Base-by-base conservation (phyloP, 179 eudicot genomes). In the Camellia oleifera region DNA sequence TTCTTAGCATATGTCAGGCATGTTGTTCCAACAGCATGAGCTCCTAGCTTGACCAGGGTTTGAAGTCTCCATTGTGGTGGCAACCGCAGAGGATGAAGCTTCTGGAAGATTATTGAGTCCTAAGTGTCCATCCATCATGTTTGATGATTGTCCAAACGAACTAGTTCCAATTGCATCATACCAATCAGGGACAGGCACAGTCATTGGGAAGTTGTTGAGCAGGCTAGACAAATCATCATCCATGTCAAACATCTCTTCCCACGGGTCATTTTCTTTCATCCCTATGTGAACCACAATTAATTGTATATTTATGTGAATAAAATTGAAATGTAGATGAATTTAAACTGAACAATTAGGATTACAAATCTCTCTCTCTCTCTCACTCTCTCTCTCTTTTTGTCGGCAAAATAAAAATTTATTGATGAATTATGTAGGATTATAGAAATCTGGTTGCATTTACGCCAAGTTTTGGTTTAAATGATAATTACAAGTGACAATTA, bases 161-260 rank as follows among this genome's bases (percentile, higher is more conserved):
- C 18, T 52, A 2, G 23, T 74, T 5, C 52, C 71, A 67, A 58
- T 58, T 63, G 18, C 86, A 7, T 60, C 87, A 40, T 78, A 68
- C 89, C 88, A 88, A 7, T 81, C 82, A 0, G 88, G 87, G 44
- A 82, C 77, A 0, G 83, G 81, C 14, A 62, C 79, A 13, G 80
- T 61, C 48, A 80, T 13, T 12, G 90, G 85, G 48, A 86, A 86
- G 56, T 79, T 83, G 72, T 88, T 83, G 13, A 88, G 89, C 26
- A 88, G 78, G 81, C 79, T 83, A 48, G 81, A 66, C 42, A 88
- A 69, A 78, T 86, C 90, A 58, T 86, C 87, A 50, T 88, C 90
- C 46, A 81, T 64, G 0, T 76, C 18, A 67, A 83, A 74, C 74
- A 69, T 77, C 70, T 76, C 85, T 72, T 79, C 88, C 48, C 72